Percentiles rank a stretch among this genome's conserved stretches.
Conservation (phyloP, 1,139 yeast species). For the Hansenula sp. region DNA sequence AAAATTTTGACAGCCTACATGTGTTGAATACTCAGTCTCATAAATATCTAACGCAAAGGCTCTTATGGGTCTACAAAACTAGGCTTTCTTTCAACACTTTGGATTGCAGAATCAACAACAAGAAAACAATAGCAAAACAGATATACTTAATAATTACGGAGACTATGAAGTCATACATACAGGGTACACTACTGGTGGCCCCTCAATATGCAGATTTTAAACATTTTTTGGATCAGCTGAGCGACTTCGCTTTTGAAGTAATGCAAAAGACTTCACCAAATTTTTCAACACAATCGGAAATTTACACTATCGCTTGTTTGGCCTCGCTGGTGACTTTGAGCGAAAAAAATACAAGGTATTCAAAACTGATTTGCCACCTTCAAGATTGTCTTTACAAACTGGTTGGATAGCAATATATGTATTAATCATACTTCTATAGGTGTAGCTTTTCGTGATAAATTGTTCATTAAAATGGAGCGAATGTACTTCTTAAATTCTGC, state of each 20-base stretch:
- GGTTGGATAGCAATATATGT: no score
- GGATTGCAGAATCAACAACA: constrained; percentile 15
- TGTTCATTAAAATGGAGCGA: constrained; percentile 24
- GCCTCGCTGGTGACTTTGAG: constrained; percentile 1
- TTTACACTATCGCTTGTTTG: neutral
- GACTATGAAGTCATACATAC: constrained; percentile 13
- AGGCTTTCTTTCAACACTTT: constrained; percentile 25
- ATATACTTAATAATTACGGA: constrained; percentile 12
- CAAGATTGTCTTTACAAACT: no score
- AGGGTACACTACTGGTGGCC: neutral
- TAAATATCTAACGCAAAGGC: constrained; percentile 13
- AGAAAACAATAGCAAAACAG: constrained; percentile 17
- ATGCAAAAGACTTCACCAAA: neutral
- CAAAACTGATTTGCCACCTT: neutral
- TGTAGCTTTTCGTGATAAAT: no score
- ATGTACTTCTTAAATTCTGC: constrained; percentile 53
- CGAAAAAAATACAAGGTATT: constrained; percentile 3
- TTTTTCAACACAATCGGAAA: neutral
- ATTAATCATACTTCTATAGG: no score
- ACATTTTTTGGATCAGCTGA: neutral
- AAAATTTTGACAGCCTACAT: constrained; percentile 17
- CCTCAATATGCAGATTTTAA: neutral
- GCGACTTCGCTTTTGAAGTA: neutral
- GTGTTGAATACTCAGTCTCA: constrained; percentile 18
- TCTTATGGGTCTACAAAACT: constrained; percentile 17